Base-by-base conservation (phyloP, 192 early-diverging fungal genomes). In the Paraglomus brasilianum region DNA sequence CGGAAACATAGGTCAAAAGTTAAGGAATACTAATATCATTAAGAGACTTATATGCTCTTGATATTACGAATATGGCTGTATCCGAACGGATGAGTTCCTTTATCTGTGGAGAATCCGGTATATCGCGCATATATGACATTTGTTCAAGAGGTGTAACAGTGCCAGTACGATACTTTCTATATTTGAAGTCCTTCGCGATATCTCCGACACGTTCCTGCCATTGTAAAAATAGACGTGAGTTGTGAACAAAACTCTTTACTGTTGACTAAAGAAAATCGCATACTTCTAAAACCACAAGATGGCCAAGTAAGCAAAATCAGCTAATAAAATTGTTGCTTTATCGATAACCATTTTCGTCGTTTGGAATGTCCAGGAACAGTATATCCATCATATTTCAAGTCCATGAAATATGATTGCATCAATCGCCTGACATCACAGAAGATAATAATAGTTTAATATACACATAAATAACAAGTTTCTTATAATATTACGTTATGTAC, bases 351-450 rank as follows among this genome's bases (percentile, higher is more conserved):
- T 22, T 44, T 43, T 64, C 0, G 30, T 64, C 22, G 61, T 64
- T 11, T 43, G 61, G 21, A 64, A 64, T 64, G 30, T 11, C 61
- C 61, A 64, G 61, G 61, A 64, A 46, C 30, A 43, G 30, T 64
- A 64, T 42, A 64, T 24, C 61, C 30, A 21, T 64, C 30, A 11
- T 64, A 64, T 43, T 64, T 64, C 22, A 64, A 43, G 30, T 64
- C 30, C 61, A 64, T 64, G 40, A 40, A 47, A 43, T 46, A 64
- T 4, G 61, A 64, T 64, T 64, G 39, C 61, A 64, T 64, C 40
- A 64, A 64, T 11, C 22, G 39, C 5, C 61, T 21, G 39, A 46
- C 22, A 43, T 46, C 39, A 22, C 30, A 39, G 10, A 64, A 47
- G 21, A 51, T 15, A 64, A 40, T 24, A 64, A 51, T 64, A 15